Percentiles rank a stretch among this genome's conserved stretches.
phyloP scores from a whole-genome alignment of 176 grass and related monocot genomes.

The Avena atlantica region DNA sequence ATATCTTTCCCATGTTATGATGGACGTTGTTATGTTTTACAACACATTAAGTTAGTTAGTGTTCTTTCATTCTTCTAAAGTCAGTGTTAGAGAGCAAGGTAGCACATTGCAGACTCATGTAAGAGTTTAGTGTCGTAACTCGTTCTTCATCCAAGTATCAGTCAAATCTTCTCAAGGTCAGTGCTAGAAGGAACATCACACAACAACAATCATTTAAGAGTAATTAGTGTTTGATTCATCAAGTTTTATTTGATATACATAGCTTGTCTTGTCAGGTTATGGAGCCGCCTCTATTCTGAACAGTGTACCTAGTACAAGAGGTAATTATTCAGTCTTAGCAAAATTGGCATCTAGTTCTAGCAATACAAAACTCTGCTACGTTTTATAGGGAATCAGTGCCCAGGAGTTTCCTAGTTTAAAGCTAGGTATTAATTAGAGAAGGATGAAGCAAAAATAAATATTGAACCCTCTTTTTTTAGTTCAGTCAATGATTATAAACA shows the following conservation, averaged over 20 bases:
- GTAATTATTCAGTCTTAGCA: background rate
- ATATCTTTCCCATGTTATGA: no score
- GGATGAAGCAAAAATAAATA: background rate
- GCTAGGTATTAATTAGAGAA: background rate
- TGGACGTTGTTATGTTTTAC: no score
- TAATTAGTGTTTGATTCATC: background rate
- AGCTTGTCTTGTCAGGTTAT: background rate
- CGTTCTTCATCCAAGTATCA: no score
- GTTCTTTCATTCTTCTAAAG: no score
- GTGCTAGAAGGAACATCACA: no score
- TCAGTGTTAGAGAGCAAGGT: no score
- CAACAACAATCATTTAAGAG: no score
- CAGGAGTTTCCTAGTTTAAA: background rate
- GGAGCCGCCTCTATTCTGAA: background rate
- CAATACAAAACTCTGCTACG: background rate
- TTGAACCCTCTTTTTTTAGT: background rate
- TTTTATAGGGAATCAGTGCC: background rate
- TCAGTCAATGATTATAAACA: no score
- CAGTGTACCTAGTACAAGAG: background rate
- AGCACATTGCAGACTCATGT: no score
- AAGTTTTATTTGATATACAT: background rate
- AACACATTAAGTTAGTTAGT: no score
- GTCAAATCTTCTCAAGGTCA: no score
- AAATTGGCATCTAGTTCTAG: background rate
- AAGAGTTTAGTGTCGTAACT: no score